These are phyloP conservation scores for Microbotryum saponariae DNA, from an alignment of 1,284 basidiomycete species.

Conservation along the genomic window DNA sequence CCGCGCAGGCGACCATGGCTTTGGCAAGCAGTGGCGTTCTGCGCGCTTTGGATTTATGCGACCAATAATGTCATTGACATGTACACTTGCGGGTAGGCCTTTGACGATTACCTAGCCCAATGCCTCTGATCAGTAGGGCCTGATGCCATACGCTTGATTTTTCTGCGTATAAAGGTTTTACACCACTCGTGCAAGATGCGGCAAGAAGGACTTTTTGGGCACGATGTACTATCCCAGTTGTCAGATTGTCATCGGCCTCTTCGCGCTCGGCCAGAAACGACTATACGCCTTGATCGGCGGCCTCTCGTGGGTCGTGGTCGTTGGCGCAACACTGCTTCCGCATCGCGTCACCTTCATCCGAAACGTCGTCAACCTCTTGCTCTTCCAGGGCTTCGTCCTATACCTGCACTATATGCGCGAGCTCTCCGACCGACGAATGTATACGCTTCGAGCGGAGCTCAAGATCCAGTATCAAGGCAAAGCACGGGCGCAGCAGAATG, in stretches of 20 bases:
- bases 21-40: slow-evolving; percentile 55
- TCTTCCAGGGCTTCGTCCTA: slow-evolving; percentile 51
- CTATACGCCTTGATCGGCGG: slow-evolving; percentile 58
- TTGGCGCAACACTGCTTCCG: slow-evolving; percentile 12
- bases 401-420: slow-evolving; percentile 42
- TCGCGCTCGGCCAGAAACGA: slow-evolving; percentile 63
- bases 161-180: slow-evolving; percentile 42
- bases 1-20: slow-evolving; percentile 53
- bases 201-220: slow-evolving; percentile 41
- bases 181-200: slow-evolving; percentile 14
- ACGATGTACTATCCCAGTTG: slow-evolving; percentile 50
- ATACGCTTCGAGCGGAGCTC: slow-evolving; percentile 59
- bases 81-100: slow-evolving; percentile 49
- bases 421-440: slow-evolving; percentile 55
- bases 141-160: slow-evolving; percentile 48
- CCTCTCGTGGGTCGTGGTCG: slow-evolving; percentile 37
- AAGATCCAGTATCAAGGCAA: slow-evolving; percentile 56
- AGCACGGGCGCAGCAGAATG: slow-evolving; percentile 75
- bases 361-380: slow-evolving; percentile 49
- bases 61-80: slow-evolving; percentile 40
- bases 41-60: slow-evolving; percentile 53
- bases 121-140: slow-evolving; percentile 42
- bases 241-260: slow-evolving; percentile 65
- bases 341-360: slow-evolving; percentile 10
- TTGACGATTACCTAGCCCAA: slow-evolving; percentile 18